Evolutionary conservation across 495 filamentous ascomycete species (phyloP), one percentile per base, ranked within the genome.

Genomic region (Extremus antarcticus): DNA sequence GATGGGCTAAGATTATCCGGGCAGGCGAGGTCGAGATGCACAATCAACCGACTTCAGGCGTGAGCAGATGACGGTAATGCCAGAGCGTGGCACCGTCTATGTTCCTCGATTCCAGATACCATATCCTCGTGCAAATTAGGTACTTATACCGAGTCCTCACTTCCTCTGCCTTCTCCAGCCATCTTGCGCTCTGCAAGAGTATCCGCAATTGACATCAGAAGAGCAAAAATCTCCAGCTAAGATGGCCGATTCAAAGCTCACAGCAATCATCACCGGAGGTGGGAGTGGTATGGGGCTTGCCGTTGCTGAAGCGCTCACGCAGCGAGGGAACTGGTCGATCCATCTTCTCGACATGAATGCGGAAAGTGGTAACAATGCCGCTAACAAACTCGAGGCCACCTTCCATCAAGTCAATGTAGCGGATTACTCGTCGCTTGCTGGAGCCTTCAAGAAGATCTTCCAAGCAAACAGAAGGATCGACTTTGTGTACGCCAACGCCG

Each of bases 401-500:
- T 68, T 68, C 55, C 55, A 65, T 54, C 22, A 60, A 39, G 53
- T 59, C 13, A 55, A 68, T 46, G 62, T 65, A 3, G 63, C 54
- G 2, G 25, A 59, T 24, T 68, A 68, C 56, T 1, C 21, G 2
- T 59, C 59, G 0, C 63, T 68, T 15, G 29, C 50, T 8, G 38
- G 20, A 17, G 55, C 63, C 9, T 68, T 66, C 32, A 55, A 64
- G 13, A 35, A 17, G 0, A 53, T 57, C 9, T 68, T 63, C 48
- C 45, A 63, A 24, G 24, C 41, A 1, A 45, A 50, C 20, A 53
- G 58, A 17, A 50, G 45, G 15, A 20, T 68, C 11, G 62, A 66
- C 51, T 68, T 66, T 51, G 66, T 68, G 43, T 66, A 59, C 43
- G 66, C 66, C 2, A 68, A 68, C 43, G 66, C 66, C 13, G 66